Conservation (phyloP, 768 basidiomycete genomes). For the Psilocybe tampanensis region DNA sequence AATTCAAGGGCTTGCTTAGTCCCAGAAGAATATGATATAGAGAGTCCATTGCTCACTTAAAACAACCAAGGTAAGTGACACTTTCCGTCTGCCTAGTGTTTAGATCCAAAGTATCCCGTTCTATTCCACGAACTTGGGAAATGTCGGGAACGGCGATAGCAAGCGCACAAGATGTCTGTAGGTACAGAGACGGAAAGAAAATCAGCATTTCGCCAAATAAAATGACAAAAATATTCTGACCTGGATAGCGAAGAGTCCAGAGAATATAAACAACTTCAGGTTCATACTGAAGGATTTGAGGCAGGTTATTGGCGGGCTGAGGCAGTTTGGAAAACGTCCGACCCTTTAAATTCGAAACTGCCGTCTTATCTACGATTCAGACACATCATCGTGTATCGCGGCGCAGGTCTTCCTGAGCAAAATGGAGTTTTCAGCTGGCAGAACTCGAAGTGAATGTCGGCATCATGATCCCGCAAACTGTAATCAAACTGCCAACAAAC, state of each 20-base stretch:
- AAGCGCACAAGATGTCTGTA: neutral
- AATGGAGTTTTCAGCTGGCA: neutral
- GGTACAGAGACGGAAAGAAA: neutral
- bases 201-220: neutral
- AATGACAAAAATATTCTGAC: neutral
- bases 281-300: too few species aligned
- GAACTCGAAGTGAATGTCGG: neutral
- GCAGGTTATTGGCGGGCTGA: too few species aligned
- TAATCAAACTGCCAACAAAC: too few species aligned
- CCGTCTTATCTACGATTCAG: too few species aligned
- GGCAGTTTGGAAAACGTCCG: too few species aligned
- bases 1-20: neutral
- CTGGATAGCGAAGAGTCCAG: neutral
- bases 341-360: too few species aligned
- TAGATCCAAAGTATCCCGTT: neutral
- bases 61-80: conserved; percentile 7
- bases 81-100: neutral
- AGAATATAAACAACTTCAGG: too few species aligned
- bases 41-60: neutral
- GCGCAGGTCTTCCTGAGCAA: too few species aligned
- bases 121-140: neutral
- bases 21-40: neutral
- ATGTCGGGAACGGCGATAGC: neutral
- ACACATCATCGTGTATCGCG: too few species aligned
- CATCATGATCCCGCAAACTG: neutral